A percentile compares a stretch with the other conserved stretches of the same genome.
Evolutionary conservation across 495 filamentous ascomycete species (phyloP).

Genomic region (Hyaloscypha variabilis): DNA sequence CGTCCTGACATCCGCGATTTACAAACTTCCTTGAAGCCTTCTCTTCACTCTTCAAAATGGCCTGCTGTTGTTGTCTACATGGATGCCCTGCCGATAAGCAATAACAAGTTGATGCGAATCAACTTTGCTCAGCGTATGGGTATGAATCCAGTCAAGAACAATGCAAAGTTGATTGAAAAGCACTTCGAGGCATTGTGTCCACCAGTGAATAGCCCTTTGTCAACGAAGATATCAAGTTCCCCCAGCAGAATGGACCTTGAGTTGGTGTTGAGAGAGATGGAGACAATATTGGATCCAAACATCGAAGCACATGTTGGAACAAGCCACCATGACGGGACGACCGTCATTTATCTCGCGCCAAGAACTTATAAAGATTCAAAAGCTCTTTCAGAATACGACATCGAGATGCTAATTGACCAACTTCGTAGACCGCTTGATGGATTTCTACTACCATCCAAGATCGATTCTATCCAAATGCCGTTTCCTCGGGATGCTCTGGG

Average conservation of each 20-base stretch:
- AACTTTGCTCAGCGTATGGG: constrained; percentile 40
- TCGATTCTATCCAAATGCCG: constrained; percentile 29
- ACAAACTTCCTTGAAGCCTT: constrained; percentile 37
- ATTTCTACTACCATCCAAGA: constrained; percentile 38
- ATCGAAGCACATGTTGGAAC: neutral
- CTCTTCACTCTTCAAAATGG: constrained; percentile 44
- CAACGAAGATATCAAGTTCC: constrained; percentile 26
- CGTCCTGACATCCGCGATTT: constrained; percentile 40
- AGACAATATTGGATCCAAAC: neutral
- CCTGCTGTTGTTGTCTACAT: constrained; percentile 46
- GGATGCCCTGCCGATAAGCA: constrained; percentile 44
- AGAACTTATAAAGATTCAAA: neutral
- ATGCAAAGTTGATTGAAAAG: constrained; percentile 31
- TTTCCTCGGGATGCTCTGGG: constrained; percentile 35
- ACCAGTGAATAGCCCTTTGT: constrained; percentile 38
- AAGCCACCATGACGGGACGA: neutral
- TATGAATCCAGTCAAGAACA: constrained; percentile 35
- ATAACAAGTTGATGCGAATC: constrained; percentile 49
- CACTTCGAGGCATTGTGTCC: constrained; percentile 42
- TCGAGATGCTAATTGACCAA: neutral
- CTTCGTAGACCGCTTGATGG: constrained; percentile 24
- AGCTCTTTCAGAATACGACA: neutral
- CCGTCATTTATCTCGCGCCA: constrained; percentile 6
- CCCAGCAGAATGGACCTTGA: constrained; percentile 15
- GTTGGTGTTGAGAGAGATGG: neutral